phyloP scores from a whole-genome alignment of 2,329 filamentous ascomycete genomes.

The Penicillium nordicum region DNA sequence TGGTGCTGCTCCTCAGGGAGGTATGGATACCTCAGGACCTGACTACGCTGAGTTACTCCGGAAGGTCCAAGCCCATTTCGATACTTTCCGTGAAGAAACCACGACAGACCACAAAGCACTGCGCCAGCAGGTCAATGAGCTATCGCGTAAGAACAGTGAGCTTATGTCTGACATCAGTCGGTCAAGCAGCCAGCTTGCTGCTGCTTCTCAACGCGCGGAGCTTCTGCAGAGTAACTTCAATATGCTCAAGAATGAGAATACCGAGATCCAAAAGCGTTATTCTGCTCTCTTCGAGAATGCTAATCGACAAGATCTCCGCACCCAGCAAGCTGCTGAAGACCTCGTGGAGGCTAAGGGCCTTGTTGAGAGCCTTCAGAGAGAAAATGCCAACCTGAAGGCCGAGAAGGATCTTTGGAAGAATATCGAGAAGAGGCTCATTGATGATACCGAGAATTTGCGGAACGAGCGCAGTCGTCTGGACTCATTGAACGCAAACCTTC shows the following conservation, averaged over 20 bases:
- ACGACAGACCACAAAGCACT: conserved; percentile 75
- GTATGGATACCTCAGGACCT: conserved; percentile 50
- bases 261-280: conserved; percentile 78
- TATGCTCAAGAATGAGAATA: conserved; percentile 79
- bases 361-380: conserved; percentile 81
- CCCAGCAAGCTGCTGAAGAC: conserved; percentile 89
- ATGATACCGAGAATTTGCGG: conserved; percentile 79
- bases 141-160: conserved; percentile 77
- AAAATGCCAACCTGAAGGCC: conserved; percentile 87
- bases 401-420: conserved; percentile 94
- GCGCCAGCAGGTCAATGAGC: conserved; percentile 76
- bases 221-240: conserved; percentile 86
- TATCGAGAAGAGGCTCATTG: conserved; percentile 81
- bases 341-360: conserved; percentile 79
- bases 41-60: conserved; percentile 76
- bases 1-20: conserved; percentile 46
- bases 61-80: conserved; percentile 85
- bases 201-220: conserved; percentile 79
- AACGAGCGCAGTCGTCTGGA: conserved; percentile 84
- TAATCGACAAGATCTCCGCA: conserved; percentile 84
- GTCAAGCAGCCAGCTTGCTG: conserved; percentile 72
- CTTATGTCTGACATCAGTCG: conserved; percentile 80
- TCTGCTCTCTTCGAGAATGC: conserved; percentile 74
- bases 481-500: conserved; percentile 75
- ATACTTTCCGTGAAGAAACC: conserved; percentile 83